A percentile compares a stretch with the other conserved stretches of the same genome.
Evolutionary conservation across 495 filamentous ascomycete species (phyloP).

Genomic region (Tetracladium setigerum): DNA sequence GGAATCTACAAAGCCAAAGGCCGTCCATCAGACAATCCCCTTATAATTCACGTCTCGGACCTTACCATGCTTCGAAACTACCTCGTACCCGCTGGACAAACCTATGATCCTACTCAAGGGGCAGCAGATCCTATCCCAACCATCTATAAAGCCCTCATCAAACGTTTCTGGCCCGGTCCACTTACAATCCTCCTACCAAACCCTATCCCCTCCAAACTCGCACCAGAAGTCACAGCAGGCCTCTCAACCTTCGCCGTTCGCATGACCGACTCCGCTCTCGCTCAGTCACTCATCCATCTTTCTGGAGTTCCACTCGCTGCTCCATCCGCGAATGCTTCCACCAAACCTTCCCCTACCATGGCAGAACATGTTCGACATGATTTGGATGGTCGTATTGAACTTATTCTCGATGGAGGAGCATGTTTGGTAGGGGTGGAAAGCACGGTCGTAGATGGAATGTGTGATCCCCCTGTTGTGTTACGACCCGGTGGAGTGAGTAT

Average conservation of each 20-base stretch:
- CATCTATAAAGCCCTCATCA: constrained; percentile 77
- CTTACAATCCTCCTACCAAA: constrained; percentile 86
- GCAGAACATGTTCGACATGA: constrained; percentile 86
- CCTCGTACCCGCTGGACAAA: constrained; percentile 11
- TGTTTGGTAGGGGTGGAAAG: constrained; percentile 90
- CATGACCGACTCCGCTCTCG: constrained; percentile 80
- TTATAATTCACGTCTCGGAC: constrained; percentile 88
- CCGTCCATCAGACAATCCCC: constrained; percentile 84
- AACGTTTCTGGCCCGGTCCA: constrained; percentile 88
- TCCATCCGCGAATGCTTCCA: constrained; percentile 89
- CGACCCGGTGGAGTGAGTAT: constrained; percentile 88
- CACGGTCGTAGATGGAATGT: constrained; percentile 91
- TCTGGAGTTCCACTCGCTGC: constrained; percentile 78
- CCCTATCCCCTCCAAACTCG: constrained; percentile 58
- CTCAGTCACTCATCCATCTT: constrained; percentile 73
- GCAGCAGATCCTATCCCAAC: constrained; percentile 48
- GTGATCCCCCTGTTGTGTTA: constrained; percentile 69
- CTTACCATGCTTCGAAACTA: constrained; percentile 62
- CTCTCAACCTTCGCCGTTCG: constrained; percentile 81
- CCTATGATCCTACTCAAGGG: constrained; percentile 4
- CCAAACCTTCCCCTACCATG: constrained; percentile 81
- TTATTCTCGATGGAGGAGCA: constrained; percentile 83
- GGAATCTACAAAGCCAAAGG: constrained; percentile 90
- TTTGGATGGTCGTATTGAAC: constrained; percentile 71
- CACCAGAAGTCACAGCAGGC: constrained; percentile 80